A percentile compares a stretch with the other conserved stretches of the same genome.
Evolutionary conservation across 192 early-diverging fungal genomes (phyloP).

Genomic region (Phycomyces nitens): DNA sequence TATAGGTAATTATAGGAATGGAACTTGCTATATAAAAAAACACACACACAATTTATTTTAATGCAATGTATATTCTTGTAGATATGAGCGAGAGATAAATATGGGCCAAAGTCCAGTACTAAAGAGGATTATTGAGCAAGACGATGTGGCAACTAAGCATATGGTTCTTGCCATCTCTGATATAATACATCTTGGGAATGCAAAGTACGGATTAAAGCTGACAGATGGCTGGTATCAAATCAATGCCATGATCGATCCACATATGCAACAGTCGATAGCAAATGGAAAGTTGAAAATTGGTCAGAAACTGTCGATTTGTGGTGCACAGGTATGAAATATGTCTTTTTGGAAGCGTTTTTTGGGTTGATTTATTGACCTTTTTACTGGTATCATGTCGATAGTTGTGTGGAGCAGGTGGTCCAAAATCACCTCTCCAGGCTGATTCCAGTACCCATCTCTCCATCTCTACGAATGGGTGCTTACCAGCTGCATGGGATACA

Average conservation of each 20-base stretch:
- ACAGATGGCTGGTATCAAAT: slow-evolving; percentile 77
- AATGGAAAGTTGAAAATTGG: slow-evolving; percentile 49
- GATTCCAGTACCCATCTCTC: slow-evolving; percentile 28
- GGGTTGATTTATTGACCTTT: too few species aligned
- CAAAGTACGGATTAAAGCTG: slow-evolving; percentile 34
- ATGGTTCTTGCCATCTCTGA: slow-evolving; percentile 64
- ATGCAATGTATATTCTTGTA: slow-evolving; percentile 16
- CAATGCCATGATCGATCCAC: slow-evolving; percentile 46
- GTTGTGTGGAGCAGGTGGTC: slow-evolving; percentile 21
- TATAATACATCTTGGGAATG: slow-evolving; percentile 20
- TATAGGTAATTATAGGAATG: slow-evolving; percentile 44
- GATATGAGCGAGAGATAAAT: slow-evolving; percentile 70
- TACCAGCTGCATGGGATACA: slow-evolving; percentile 57
- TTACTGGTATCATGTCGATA: slow-evolving; percentile 17
- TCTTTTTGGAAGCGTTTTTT: too few species aligned
- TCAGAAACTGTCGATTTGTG: slow-evolving; percentile 55
- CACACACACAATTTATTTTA: too few species aligned
- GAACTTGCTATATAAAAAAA: too few species aligned
- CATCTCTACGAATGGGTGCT: slow-evolving; percentile 55
- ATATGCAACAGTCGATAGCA: slow-evolving; percentile 36
- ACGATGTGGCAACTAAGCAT: slow-evolving; percentile 46
- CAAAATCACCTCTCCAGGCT: slow-evolving; percentile 39
- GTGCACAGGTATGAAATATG: slow-evolving; percentile 43
- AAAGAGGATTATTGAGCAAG: slow-evolving; percentile 62
- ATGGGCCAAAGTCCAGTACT: slow-evolving; percentile 56